Evolutionary conservation across 371 early-diverging fungal species (phyloP).

Genomic region (Mortierella sp.): DNA sequence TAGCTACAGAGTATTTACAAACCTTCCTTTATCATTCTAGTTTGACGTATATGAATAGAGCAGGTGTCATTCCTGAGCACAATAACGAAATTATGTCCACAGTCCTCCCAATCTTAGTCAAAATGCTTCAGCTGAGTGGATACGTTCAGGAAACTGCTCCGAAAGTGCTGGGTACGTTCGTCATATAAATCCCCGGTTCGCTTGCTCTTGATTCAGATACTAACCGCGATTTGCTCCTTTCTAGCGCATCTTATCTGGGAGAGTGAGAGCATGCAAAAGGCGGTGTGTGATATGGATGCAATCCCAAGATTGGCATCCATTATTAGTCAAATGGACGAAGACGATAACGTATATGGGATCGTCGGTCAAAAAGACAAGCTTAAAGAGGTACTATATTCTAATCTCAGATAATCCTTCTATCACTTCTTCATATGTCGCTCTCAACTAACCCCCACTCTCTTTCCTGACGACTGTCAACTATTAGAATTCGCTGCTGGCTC

Average conservation of each 20-base stretch:
- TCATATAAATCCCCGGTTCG: neutral
- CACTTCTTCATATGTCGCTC: neutral
- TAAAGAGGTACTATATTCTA: slow-evolving; percentile 63
- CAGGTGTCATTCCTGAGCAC: slow-evolving; percentile 69
- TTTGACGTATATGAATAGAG: slow-evolving; percentile 77
- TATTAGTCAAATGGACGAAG: slow-evolving; percentile 60
- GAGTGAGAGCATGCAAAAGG: slow-evolving; percentile 82
- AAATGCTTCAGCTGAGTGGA: slow-evolving; percentile 72
- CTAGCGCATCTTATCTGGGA: slow-evolving; percentile 80
- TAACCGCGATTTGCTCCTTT: neutral
- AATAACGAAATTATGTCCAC: slow-evolving; percentile 67
- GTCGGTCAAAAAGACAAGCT: slow-evolving; percentile 73
- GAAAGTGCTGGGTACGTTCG: slow-evolving; percentile 64
- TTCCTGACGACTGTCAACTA: neutral
- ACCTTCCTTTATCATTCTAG: slow-evolving; percentile 47
- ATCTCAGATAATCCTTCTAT: neutral
- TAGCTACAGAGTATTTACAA: neutral
- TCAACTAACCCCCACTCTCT: neutral
- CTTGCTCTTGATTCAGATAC: neutral
- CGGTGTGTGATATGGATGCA: slow-evolving; percentile 84
- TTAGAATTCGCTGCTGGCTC: slow-evolving; percentile 79
- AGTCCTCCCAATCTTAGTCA: slow-evolving; percentile 84
- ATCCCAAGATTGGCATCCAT: slow-evolving; percentile 77
- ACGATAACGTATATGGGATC: slow-evolving; percentile 62
- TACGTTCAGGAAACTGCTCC: slow-evolving; percentile 79